Base-by-base conservation (phyloP, 495 filamentous ascomycete species). In the Polyplosphaeria fusca region DNA sequence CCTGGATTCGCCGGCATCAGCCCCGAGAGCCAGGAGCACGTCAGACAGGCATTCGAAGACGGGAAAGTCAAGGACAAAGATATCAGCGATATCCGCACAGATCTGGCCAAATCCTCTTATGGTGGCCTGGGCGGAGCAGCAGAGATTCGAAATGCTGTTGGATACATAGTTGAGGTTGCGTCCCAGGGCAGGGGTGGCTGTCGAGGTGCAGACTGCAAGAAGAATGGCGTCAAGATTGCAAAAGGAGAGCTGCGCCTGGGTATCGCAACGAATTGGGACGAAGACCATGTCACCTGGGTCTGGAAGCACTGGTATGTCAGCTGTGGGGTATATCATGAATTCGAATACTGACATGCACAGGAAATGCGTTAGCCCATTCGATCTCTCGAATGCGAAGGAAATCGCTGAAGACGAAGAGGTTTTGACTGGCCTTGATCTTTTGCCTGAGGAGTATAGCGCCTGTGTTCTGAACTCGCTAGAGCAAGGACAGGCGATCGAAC, bases 271-370 rank as follows among this genome's bases (percentile, higher is more conserved):
- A 26, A 35, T n/a, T 52, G 20, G 25, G n/a, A 47, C 24, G 39
- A 47, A 9, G 48, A 47, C 11, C 39, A 52, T 30, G 18, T 13
- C 13, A 26, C 48, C 4, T 53, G 38, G 39, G 25, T 38, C 1
- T 60, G 43, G 32, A 60, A 52, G 32, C 56, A 60, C 22, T 60
- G 56, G 56, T 58, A 50, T 19, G 46, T 50, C 24, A 3, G 30
- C 30, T 32, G 18, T 54, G 20, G 19, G 4, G 18, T 19, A 4
- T 11, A 24, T 26, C 30, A 4, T 16, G 25, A 4, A 20, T 13
- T 23, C 4, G n/a, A n/a, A n/a, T 5, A 38, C 35, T 52, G 16
- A 52, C 49, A 28, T 28, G 5, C 4, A 2, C 13, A 52, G 49
- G 51, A 35, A 19, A 20, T 54, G 51, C 23, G 28, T 38, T 23